A percentile compares a stretch with the other conserved stretches of the same genome.
phyloP scores from a whole-genome alignment of 108 stramenopile species.

The Asterionellopsis glacialis region DNA sequence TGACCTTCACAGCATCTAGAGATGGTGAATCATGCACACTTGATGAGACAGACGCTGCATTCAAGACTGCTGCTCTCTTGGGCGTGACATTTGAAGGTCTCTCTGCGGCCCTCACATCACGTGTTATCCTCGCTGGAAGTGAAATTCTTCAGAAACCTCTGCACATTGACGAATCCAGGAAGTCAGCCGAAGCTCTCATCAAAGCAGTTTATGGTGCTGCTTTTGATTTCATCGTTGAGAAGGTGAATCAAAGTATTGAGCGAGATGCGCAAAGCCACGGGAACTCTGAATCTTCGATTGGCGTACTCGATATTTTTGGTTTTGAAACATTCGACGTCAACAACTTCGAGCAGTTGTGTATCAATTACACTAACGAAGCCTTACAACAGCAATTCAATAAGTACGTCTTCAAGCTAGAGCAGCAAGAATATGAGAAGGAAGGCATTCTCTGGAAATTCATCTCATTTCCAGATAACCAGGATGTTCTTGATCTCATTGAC shows the following conservation, averaged over 20 bases:
- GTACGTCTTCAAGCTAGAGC: constrained; percentile 96
- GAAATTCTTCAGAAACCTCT: constrained; percentile 69
- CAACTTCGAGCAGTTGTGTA: constrained; percentile 94
- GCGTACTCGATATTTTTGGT: constrained; percentile 96
- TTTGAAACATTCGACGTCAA: constrained; percentile 91
- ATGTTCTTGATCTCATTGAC: constrained; percentile 94
- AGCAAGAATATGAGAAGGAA: constrained; percentile 93
- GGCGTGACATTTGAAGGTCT: constrained; percentile 73
- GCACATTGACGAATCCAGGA: constrained; percentile 71
- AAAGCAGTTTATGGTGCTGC: constrained; percentile 91
- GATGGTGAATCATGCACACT: constrained; percentile 69
- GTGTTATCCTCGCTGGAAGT: constrained; percentile 73
- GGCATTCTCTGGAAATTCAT: constrained; percentile 92
- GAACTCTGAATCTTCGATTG: constrained; percentile 67
- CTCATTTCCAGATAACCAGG: constrained; percentile 95
- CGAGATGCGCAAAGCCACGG: constrained; percentile 13
- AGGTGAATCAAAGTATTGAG: constrained; percentile 72
- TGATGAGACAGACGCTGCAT: constrained; percentile 54
- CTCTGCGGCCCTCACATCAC: constrained; percentile 68
- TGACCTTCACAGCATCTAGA: constrained; percentile 61
- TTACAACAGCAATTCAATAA: constrained; percentile 99
- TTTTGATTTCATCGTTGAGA: constrained; percentile 88
- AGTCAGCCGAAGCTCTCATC: constrained; percentile 89
- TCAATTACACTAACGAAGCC: constrained; percentile 98
- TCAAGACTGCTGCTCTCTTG: constrained; percentile 64